phyloP scores from a whole-genome alignment of 2,329 filamentous ascomycete genomes.

The Alternaria incomplexa region DNA sequence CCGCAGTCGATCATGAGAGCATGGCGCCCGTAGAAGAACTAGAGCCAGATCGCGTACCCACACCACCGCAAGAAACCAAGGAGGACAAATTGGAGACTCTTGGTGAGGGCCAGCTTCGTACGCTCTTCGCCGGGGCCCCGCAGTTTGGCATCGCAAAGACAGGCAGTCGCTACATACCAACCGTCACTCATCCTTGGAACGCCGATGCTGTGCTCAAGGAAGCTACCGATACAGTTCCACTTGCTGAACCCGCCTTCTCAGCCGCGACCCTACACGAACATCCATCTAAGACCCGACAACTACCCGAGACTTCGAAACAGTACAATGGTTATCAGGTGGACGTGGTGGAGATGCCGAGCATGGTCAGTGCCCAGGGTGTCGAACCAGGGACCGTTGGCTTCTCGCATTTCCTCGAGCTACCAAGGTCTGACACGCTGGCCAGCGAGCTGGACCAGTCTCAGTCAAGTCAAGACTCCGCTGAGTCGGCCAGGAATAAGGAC shows the following conservation, averaged over 20 bases:
- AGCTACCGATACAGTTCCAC: constrained; percentile 59
- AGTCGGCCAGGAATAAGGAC: constrained; percentile 54
- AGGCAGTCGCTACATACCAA: constrained; percentile 67
- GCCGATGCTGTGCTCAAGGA: constrained; percentile 64
- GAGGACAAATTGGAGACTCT: constrained; percentile 26
- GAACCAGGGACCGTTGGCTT: constrained; percentile 75
- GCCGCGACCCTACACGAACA: constrained; percentile 40
- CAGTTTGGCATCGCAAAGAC: constrained; percentile 70
- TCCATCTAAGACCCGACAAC: constrained; percentile 14
- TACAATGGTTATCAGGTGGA: constrained; percentile 41
- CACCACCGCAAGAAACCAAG: constrained; percentile 18
- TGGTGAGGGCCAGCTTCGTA: constrained; percentile 65
- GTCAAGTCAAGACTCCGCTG: constrained; percentile 34
- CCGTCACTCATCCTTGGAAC: constrained; percentile 72
- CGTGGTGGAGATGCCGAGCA: constrained; percentile 66
- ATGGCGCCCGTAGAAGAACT: constrained; percentile 12
- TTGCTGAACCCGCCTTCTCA: constrained; percentile 46
- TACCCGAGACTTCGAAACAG: constrained; percentile 18
- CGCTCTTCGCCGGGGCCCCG: constrained; percentile 77
- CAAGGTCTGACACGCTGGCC: constrained; percentile 66
- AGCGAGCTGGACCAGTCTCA: constrained; percentile 61
- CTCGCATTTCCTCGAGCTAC: constrained; percentile 70
- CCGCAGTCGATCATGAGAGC: constrained; percentile 17
- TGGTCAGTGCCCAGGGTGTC: constrained; percentile 74
- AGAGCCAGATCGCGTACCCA: constrained; percentile 14